Evolutionary conservation across 2,329 filamentous ascomycete species (phyloP).

Genomic region (Trichoderma sp.): DNA sequence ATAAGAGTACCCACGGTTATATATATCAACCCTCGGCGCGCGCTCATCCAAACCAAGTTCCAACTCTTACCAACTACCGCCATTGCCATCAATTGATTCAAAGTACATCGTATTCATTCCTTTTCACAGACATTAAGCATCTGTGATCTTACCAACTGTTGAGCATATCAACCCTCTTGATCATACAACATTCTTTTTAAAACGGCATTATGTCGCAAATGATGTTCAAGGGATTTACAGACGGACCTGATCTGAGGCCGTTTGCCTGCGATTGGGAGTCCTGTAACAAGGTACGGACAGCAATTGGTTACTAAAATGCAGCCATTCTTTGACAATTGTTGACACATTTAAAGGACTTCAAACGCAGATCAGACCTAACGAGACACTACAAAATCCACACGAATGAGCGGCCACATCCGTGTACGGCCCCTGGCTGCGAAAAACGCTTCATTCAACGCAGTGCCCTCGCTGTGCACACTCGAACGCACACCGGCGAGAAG

Average conservation of each 20-base stretch:
- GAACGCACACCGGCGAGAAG: slow-evolving; percentile 70
- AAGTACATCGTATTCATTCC: neutral
- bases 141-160: neutral
- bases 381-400: slow-evolving; percentile 71
- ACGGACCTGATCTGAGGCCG: slow-evolving; percentile 59
- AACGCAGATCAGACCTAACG: slow-evolving; percentile 68
- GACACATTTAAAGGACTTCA: slow-evolving; percentile 56
- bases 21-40: neutral
- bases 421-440: slow-evolving; percentile 57
- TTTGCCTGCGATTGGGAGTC: slow-evolving; percentile 63
- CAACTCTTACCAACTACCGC: neutral
- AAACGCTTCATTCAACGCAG: slow-evolving; percentile 72
- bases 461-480: slow-evolving; percentile 67
- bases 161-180: neutral
- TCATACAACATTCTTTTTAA: neutral
- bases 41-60: no score
- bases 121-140: neutral
- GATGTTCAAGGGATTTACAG: slow-evolving; percentile 63
- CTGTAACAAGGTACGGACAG: slow-evolving; percentile 55
- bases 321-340: neutral
- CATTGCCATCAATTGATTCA: neutral
- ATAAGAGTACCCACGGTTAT: neutral
- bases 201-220: slow-evolving; percentile 34
- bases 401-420: slow-evolving; percentile 66
- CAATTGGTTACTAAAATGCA: neutral